Percentiles rank a stretch among this genome's conserved stretches.
Conservation (phyloP, 495 filamentous ascomycete species). For the Podospora comata region DNA sequence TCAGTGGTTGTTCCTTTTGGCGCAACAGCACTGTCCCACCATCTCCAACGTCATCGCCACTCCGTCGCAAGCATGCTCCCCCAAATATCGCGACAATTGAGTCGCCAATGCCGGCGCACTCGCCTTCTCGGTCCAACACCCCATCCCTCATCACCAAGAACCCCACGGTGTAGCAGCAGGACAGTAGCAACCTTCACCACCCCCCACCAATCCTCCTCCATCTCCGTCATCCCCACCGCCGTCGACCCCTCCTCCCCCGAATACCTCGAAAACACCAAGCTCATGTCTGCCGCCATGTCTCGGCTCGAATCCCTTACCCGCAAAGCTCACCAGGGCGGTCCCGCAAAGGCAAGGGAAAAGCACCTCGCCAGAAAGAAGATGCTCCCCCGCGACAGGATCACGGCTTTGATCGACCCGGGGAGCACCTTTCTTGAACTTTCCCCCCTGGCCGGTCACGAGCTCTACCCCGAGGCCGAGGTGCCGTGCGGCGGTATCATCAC, state of each 20-base stretch:
- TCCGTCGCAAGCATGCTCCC: conserved; percentile 21
- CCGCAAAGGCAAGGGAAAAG: conserved; percentile 82
- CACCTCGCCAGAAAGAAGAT: conserved; percentile 88
- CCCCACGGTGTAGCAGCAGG: conserved; percentile 25
- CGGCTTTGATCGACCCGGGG: conserved; percentile 82
- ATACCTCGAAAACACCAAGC: conserved; percentile 74
- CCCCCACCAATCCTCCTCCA: conserved; percentile 65
- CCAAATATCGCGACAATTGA: conserved; percentile 41
- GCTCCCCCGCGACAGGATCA: conserved; percentile 86
- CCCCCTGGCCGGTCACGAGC: conserved; percentile 75
- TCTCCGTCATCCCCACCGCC: conserved; percentile 72
- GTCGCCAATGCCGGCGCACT: conserved; percentile 32
- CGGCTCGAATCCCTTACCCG: conserved; percentile 65
- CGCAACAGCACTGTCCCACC: background rate
- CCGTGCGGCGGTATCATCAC: conserved; percentile 87
- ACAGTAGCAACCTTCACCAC: conserved; percentile 59
- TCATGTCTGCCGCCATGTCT: conserved; percentile 70
- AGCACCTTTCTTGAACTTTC: conserved; percentile 91
- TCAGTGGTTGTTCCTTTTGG: background rate
- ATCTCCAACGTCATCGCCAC: background rate
- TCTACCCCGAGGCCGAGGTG: conserved; percentile 74
- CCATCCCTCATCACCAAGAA: conserved; percentile 13
- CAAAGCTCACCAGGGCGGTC: conserved; percentile 69
- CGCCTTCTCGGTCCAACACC: conserved; percentile 10
- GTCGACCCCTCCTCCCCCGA: conserved; percentile 75